Conservation (phyloP, 2,329 filamentous ascomycete genomes). For the Monosporascus cannonballus region DNA sequence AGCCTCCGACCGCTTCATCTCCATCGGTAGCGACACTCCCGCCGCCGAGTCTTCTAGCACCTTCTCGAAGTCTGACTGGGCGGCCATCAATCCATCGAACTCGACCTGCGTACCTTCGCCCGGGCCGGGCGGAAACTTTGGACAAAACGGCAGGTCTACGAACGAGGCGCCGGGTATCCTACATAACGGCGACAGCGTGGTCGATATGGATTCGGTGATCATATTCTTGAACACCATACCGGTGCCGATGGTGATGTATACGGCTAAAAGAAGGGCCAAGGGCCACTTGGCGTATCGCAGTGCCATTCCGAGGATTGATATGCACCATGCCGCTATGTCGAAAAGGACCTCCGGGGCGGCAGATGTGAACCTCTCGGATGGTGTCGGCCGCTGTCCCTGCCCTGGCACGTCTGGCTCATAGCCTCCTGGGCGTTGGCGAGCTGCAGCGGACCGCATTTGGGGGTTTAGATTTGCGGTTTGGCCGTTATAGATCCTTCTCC, state of each 20-base stretch:
- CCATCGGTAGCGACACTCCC: conserved; percentile 62
- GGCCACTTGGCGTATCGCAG: conserved; percentile 59
- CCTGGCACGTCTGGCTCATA: conserved; percentile 8
- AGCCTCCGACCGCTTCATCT: conserved; percentile 73
- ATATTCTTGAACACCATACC: conserved; percentile 56
- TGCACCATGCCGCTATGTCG: conserved; percentile 39
- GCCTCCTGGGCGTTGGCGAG: conserved; percentile 2
- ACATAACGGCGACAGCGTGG: conserved; percentile 63
- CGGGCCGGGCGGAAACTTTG: conserved; percentile 17
- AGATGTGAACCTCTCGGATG: conserved; percentile 27
- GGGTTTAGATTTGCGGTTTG: conserved; percentile 13
- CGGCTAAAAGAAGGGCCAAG: conserved; percentile 53
- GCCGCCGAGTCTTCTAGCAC: conserved; percentile 63
- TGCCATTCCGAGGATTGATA: conserved; percentile 52
- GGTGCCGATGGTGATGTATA: conserved; percentile 55
- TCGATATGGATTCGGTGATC: conserved; percentile 52
- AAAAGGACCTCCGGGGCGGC: conserved; percentile 33
- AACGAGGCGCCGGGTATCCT: conserved; percentile 59
- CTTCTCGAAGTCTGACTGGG: conserved; percentile 71
- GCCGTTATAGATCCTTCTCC: conserved; percentile 22
- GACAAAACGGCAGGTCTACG: conserved; percentile 60
- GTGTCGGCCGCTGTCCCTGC: conserved; percentile 8
- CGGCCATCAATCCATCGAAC: conserved; percentile 68
- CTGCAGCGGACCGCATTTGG: conserved; percentile 6
- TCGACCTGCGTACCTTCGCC: conserved; percentile 38